Percentiles rank a stretch among this genome's conserved stretches.
Conservation (phyloP, 2,329 filamentous ascomycete genomes). For the Fusarium metavorans region DNA sequence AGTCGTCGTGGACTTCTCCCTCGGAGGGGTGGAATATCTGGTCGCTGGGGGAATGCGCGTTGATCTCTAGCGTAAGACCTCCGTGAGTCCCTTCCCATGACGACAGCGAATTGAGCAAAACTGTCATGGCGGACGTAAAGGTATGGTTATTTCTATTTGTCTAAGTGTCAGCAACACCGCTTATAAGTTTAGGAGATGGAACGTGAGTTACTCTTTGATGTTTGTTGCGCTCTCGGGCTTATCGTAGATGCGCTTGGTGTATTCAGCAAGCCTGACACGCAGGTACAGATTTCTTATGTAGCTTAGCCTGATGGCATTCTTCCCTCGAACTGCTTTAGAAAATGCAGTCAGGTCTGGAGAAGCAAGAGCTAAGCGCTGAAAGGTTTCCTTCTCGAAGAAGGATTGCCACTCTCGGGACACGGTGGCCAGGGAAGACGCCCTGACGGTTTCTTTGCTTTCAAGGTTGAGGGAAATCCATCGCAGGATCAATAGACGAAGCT, state of each 20-base stretch:
- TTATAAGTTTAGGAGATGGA: neutral
- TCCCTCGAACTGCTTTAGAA: neutral
- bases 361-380: constrained; percentile 8
- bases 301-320: constrained; percentile 1
- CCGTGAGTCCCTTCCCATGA: constrained; percentile 20
- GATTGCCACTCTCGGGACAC: constrained; percentile 27
- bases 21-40: neutral
- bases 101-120: constrained; percentile 17
- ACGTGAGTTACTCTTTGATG: neutral
- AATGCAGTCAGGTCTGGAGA: constrained; percentile 7
- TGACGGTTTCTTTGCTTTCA: neutral
- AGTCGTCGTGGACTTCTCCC: constrained; percentile 9
- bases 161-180: neutral
- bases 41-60: constrained; percentile 27
- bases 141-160: constrained; percentile 19
- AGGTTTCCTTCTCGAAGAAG: constrained; percentile 22
- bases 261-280: constrained; percentile 8
- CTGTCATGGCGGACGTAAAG: constrained; percentile 18
- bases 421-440: constrained; percentile 3
- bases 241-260: neutral
- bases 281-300: constrained; percentile 18
- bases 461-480: neutral
- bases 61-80: constrained; percentile 27
- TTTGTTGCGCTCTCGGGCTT: constrained; percentile 9
- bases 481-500: constrained; percentile 20